Percentiles rank a stretch among this genome's conserved stretches.
Evolutionary conservation across 768 basidiomycete genomes (phyloP).

Genomic region (Termitomyces sp.): DNA sequence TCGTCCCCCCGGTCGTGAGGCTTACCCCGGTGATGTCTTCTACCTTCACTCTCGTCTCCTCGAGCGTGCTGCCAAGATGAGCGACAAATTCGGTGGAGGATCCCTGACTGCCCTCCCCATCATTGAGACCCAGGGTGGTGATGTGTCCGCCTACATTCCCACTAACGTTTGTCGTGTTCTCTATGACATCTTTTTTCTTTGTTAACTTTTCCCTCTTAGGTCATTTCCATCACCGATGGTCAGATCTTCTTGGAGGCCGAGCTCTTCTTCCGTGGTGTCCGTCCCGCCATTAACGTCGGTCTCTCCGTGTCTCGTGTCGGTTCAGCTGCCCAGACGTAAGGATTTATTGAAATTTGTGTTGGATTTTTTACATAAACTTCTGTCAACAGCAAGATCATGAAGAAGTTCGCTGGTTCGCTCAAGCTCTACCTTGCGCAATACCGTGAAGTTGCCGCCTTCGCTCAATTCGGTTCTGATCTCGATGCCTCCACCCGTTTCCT

Average conservation of each 20-base stretch:
- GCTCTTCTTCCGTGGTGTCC: conserved; percentile 99
- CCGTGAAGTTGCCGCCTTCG: conserved; percentile 99
- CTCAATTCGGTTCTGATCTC: conserved; percentile 99
- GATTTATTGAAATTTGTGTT: conserved; percentile 4
- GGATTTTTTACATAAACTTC: background rate
- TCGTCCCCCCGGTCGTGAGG: conserved; percentile 99
- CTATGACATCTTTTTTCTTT: background rate
- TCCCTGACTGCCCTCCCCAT: conserved; percentile 98
- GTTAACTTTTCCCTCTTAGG: conserved; percentile 39
- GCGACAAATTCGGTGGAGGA: conserved; percentile 97
- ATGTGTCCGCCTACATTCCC: conserved; percentile 99
- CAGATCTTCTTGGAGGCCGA: conserved; percentile 99
- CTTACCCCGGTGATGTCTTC: conserved; percentile 99
- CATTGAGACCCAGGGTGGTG: conserved; percentile 99
- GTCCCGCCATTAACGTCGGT: conserved; percentile 99
- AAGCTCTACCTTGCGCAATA: conserved; percentile 99
- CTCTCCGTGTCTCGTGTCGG: conserved; percentile 99
- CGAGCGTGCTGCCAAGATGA: conserved; percentile 99
- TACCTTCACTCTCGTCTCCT: conserved; percentile 99
- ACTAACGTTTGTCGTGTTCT: conserved; percentile 58
- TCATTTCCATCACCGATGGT: conserved; percentile 99
- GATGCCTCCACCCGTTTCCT: conserved; percentile 99
- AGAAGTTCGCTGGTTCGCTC: conserved; percentile 99
- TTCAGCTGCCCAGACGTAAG: conserved; percentile 98
- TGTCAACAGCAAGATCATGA: conserved; percentile 88